Base-by-base conservation (phyloP, 139 green algal species). In the Auxenochlorella pyrenoidosa region DNA sequence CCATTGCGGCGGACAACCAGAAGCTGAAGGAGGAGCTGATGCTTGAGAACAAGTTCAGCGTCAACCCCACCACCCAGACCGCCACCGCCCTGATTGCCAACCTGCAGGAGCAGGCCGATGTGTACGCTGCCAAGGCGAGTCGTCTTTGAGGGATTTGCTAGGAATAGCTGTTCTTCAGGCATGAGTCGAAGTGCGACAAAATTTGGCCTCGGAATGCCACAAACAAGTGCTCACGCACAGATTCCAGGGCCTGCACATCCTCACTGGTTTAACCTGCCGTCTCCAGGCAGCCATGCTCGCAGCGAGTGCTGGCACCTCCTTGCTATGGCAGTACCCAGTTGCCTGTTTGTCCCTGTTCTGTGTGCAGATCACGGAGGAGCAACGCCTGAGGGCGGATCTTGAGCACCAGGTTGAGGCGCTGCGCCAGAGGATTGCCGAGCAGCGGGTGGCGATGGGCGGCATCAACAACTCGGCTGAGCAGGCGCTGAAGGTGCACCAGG, bases 1-100 rank as follows among this genome's bases (percentile, higher is more conserved):
- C 96, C 86, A 90, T 99, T 2, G 87, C 93, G 0, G 82, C 82
- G 0, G 93, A 98, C 81, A 98, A 99, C 90, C 88, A 93, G 65
- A 89, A 94, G 84, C 92, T 99, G 3, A 98, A 98, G 89, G 94
- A 98, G 85, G 95, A 98, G 76, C 84, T 99, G 83, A 85, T 97
- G 76, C 83, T 98, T 44, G 96, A 98, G 83, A 98, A 98, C 87
- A 98, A 97, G 84, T 97, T 97, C 87, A 96, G 93, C 79, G 93
- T 97, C 13, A 89, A 91, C 36, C 95, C 95, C n/a, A 92, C 89
- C 51, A 88, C 88, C 21, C 75, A 75, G 18, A 80, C 89, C 12
- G 88, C 88, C 12, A 76, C 85, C 19, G 89, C 86, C 1, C 81
- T 88, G 21, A 94, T 94, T 21, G 59, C 75, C n/a, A 87, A 86